phyloP scores from a whole-genome alignment of 352 stramenopile genomes.

The Phytophthora hibernalis region DNA sequence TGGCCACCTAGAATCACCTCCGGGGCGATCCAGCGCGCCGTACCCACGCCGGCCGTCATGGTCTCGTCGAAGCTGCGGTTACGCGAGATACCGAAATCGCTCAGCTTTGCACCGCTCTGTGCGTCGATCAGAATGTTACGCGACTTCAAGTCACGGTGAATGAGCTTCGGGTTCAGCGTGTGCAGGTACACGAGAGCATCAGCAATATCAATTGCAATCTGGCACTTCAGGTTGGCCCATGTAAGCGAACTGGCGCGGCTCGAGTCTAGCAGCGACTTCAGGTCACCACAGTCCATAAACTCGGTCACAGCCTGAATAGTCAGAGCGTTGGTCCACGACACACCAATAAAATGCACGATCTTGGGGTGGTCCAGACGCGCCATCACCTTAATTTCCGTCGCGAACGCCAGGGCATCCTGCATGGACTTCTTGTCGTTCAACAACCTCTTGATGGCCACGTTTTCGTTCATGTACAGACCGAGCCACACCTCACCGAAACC shows the following conservation, averaged over 20 bases:
- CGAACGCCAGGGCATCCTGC: constrained; percentile 63
- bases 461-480: constrained; percentile 67
- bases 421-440: constrained; percentile 64
- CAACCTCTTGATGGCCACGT: constrained; percentile 73
- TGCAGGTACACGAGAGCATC: constrained; percentile 80
- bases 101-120: constrained; percentile 65
- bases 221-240: constrained; percentile 71
- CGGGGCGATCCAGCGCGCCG: constrained; percentile 61
- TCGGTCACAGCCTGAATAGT: constrained; percentile 70
- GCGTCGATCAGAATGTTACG: constrained; percentile 74
- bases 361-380: constrained; percentile 67
- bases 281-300: constrained; percentile 76
- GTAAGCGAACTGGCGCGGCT: constrained; percentile 46
- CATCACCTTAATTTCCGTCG: constrained; percentile 67
- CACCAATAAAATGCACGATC: constrained; percentile 73
- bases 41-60: constrained; percentile 71
- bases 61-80: constrained; percentile 63
- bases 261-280: constrained; percentile 59
- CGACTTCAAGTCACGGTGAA: constrained; percentile 75
- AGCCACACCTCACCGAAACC: constrained; percentile 79
- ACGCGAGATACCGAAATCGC: constrained; percentile 74
- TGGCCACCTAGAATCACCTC: constrained; percentile 59
- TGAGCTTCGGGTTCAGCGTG: constrained; percentile 68
- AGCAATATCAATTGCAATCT: constrained; percentile 73
- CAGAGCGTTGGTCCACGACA: constrained; percentile 70